A percentile compares a stretch with the other conserved stretches of the same genome.
phyloP scores from a whole-genome alignment of 352 stramenopile species.

The Globisporangium echinulatum region DNA sequence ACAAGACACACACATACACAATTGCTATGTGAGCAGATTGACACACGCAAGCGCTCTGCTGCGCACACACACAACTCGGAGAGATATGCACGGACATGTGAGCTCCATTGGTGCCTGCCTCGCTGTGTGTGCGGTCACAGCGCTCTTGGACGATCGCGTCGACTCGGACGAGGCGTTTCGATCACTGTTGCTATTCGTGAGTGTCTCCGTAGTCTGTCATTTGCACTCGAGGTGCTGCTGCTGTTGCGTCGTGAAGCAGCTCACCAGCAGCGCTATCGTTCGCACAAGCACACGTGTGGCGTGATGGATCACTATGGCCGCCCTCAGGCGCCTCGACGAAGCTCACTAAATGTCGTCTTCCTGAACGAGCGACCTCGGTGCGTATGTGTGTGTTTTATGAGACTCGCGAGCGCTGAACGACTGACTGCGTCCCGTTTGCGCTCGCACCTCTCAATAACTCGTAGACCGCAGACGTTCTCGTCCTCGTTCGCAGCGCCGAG shows the following conservation, averaged over 20 bases:
- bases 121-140: no score
- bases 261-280: background rate
- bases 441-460: background rate
- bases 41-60: no score
- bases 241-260: background rate
- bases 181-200: background rate
- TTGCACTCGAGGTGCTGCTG: background rate
- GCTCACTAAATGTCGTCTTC: constrained; percentile 24
- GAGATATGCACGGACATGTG: no score
- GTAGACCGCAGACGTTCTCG: constrained; percentile 26
- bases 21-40: no score
- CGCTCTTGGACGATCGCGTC: no score
- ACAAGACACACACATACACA: no score
- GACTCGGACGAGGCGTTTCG: no score
- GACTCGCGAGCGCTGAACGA: no score
- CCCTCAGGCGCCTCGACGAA: constrained; percentile 20
- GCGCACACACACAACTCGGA: no score
- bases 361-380: constrained; percentile 36
- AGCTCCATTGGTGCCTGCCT: no score
- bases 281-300: background rate
- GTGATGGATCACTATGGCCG: constrained; percentile 41
- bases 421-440: no score
- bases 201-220: background rate
- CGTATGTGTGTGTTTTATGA: background rate
- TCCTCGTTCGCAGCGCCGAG: constrained; percentile 17